Base-by-base conservation (phyloP, 441 rosid species). In the Flueggea neowawraea region DNA sequence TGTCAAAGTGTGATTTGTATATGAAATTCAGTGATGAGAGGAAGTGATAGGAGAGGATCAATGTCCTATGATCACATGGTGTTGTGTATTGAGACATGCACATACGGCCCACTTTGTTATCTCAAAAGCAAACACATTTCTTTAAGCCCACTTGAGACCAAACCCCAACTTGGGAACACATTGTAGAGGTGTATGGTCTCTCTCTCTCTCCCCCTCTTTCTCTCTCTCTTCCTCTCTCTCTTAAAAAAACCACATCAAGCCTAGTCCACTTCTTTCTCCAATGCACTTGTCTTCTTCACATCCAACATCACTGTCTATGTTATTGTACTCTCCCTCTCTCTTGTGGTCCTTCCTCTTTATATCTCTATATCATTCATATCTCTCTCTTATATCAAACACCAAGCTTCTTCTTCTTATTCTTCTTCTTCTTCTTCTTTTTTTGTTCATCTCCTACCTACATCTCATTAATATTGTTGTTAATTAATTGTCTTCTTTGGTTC, bases 81-180 rank as follows among this genome's bases (percentile, higher is more conserved):
- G 61, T 58, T 82, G 91, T 67, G 80, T 64, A 72, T 68, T 47
- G 63, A 75, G 83, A 73, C 67, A 61, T 70, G 67, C 87, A 80
- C 84, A 76, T 52, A 64, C 72, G 96, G 85, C 88, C 98, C 96
- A 81, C 90, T 68, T 63, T 80, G 96, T 75, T 72, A 61, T 65
- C 80, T 67, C 63, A 70, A 67, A 62, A 69, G 51, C 81, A 58
- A 87, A 77, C 97, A 80, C 66, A 58, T 65, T 67, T 77, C 71
- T 69, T 65, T 32, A 69, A 70, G 17, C 74, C 84, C 88, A 85
- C 82, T 84, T 89, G 82, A 75, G 67, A 48, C 65, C 82, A 55
- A 75, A 68, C 80, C 83, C 85, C 82, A 66, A 50, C 31, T 65
- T 67, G 74, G 84, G 68, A 72, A 77, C 84, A 74, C 57, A 41